Base-by-base conservation (phyloP, 192 early-diverging fungal genomes). In the Piromyces sp. region DNA sequence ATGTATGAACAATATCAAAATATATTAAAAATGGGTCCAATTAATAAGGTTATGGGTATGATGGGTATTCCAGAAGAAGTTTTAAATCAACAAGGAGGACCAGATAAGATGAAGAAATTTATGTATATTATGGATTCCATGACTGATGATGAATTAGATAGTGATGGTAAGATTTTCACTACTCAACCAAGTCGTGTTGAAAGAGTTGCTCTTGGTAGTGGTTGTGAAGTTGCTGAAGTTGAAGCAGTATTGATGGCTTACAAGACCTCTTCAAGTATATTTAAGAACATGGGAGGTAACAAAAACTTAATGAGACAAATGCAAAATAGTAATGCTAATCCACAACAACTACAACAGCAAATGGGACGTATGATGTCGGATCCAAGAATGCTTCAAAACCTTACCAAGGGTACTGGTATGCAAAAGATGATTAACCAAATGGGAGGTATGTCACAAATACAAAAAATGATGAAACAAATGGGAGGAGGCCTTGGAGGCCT, bases 81-180 rank as follows among this genome's bases (percentile, higher is more conserved):
- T 79, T 86, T 85, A n/a, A 90, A 88, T 26, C 86, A 90, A 93
- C 80, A 85, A 89, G 79, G 85, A 88, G 92, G 92, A 26, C 84
- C 86, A 30, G 86, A 87, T 42, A 83, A 89, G 30, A 86, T 93
- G 81, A 93, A 93, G 82, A 86, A 89, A 26, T 94, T 94, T 85
- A 93, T 96, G 92, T 94, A 93, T 82, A 93, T 97, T 84, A 95
- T 98, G 91, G 97, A 98, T 84, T 95, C 94, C 83, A 98, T 98
- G 97, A 98, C 91, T 7, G 95, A 97, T 22, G 38, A 85, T 80
- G 97, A 98, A 86, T 87, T 98, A 30, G 94, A 93, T 83, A 92
- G 94, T 83, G 96, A 97, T 83, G 94, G 92, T 30, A 94, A 93
- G 81, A 78, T 92, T n/a, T 97, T 98, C 85, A 84, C 85, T 2